Percentiles rank a stretch among this genome's conserved stretches.
These are phyloP conservation scores for Apium graveolens DNA, from an alignment of 129 eudicot species.

Conservation along the genomic window DNA sequence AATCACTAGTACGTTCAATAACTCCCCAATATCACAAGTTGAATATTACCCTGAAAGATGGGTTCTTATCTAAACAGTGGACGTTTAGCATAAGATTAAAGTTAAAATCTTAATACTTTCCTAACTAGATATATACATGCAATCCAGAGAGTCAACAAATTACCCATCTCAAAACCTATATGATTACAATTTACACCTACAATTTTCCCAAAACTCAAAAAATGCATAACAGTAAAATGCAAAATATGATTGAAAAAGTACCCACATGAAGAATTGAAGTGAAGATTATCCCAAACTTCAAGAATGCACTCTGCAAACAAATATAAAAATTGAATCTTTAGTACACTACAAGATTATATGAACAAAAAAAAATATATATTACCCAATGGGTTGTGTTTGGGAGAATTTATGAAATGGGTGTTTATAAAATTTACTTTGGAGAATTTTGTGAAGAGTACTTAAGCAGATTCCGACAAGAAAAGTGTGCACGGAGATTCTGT, in stretches of 20 bases:
- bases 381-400: background rate
- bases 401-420: too few relatives aligned
- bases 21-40: too few relatives aligned
- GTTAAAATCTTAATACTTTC: too few relatives aligned
- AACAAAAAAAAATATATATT: background rate
- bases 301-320: background rate
- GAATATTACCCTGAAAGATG: too few relatives aligned
- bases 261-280: background rate
- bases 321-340: background rate
- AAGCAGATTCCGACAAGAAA: background rate
- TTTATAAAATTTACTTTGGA: background rate
- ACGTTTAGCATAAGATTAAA: too few relatives aligned
- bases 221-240: background rate
- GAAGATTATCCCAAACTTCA: background rate
- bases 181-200: too few relatives aligned
- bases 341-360: too few relatives aligned
- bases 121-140: background rate
- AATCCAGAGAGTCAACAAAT: background rate
- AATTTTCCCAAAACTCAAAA: background rate
- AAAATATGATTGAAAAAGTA: background rate
- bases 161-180: background rate
- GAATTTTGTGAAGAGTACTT: background rate
- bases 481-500: background rate
- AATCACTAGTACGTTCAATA: too few relatives aligned
- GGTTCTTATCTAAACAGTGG: too few relatives aligned